These are phyloP conservation scores for Alectoria sarmentosa DNA, from an alignment of 495 filamentous ascomycete species.

Conservation along the genomic window DNA sequence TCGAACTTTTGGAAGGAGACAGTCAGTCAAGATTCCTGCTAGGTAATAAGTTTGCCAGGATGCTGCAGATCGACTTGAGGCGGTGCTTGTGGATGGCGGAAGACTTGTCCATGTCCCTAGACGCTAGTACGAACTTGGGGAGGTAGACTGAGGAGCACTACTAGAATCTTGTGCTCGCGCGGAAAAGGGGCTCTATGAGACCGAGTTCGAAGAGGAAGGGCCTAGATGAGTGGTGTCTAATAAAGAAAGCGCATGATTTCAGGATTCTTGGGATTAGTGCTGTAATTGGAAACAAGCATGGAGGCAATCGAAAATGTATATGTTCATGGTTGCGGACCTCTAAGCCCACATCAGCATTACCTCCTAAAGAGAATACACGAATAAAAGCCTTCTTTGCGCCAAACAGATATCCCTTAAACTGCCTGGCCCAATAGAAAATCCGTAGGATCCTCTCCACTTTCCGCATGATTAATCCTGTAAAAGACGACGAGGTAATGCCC, in stretches of 20 bases:
- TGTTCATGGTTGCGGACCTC: neutral
- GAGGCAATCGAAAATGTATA: neutral
- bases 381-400: neutral
- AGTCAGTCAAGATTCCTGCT: no score
- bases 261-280: neutral
- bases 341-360: neutral
- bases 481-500: conserved; percentile 7
- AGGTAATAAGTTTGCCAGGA: no score
- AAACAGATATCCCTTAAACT: conserved; percentile 5
- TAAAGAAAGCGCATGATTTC: no score
- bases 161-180: no score
- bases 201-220: neutral
- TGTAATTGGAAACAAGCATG: neutral
- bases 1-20: no score
- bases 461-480: neutral
- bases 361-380: conserved; percentile 6
- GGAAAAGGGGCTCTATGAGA: no score
- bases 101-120: no score
- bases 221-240: neutral
- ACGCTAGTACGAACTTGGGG: no score
- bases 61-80: no score
- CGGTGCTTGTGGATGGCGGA: no score
- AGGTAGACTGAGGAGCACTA: no score
- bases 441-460: conserved; percentile 1
- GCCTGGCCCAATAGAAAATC: conserved; percentile 1